A percentile compares a stretch with the other conserved stretches of the same genome.
Conservation (phyloP, 768 basidiomycete species). For the Lactarius trivialis region DNA sequence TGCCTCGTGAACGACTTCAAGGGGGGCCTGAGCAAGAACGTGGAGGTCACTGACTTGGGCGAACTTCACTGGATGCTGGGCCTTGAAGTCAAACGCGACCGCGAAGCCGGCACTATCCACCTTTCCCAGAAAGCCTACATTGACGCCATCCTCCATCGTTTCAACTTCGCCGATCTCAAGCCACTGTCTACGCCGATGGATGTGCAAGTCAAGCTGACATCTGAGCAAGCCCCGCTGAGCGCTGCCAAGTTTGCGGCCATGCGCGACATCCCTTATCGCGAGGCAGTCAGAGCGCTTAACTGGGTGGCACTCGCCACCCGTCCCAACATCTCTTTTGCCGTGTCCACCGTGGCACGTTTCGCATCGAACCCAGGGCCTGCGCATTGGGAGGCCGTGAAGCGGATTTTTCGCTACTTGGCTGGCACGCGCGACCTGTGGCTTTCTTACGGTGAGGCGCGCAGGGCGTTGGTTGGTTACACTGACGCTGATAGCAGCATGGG, state of each 20-base stretch:
- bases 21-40: slow-evolving; percentile 2
- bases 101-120: neutral
- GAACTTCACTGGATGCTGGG: slow-evolving; percentile 1
- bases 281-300: slow-evolving; percentile 7
- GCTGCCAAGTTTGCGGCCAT: slow-evolving; percentile 15
- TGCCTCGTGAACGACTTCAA: too few relatives aligned
- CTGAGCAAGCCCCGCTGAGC: too few relatives aligned
- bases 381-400: slow-evolving; percentile 37
- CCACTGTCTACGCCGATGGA: slow-evolving; percentile 29
- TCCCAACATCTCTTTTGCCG: slow-evolving; percentile 37
- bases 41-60: neutral
- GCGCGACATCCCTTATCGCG: too few relatives aligned
- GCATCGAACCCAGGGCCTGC: slow-evolving; percentile 28
- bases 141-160: slow-evolving; percentile 24
- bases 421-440: slow-evolving; percentile 17
- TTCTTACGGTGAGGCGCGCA: slow-evolving; percentile 17
- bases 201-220: neutral
- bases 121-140: too few relatives aligned
- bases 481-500: slow-evolving; percentile 30
- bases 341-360: slow-evolving; percentile 33
- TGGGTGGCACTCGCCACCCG: slow-evolving; percentile 31
- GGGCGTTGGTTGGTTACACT: slow-evolving; percentile 17
- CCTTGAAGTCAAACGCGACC: slow-evolving; percentile 9
- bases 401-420: slow-evolving; percentile 33
- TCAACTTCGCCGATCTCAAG: slow-evolving; percentile 25